These are phyloP conservation scores for Ganoderma meredithae DNA, from an alignment of 1,284 basidiomycete genomes.

Conservation along the genomic window DNA sequence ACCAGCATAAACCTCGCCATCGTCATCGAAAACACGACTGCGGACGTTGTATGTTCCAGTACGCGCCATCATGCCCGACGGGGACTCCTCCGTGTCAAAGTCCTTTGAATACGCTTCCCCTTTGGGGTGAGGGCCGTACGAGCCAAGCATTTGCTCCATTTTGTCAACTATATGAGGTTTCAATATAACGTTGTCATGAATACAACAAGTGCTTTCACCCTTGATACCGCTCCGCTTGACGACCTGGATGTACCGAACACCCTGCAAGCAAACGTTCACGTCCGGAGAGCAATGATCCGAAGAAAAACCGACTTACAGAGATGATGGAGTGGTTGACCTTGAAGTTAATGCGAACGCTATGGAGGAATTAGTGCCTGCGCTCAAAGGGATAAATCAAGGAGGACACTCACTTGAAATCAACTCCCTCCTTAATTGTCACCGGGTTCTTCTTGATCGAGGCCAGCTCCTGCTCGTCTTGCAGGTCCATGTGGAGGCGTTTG, in stretches of 20 bases:
- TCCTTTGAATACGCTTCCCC: slow-evolving; percentile 70
- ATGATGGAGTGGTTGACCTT: slow-evolving; percentile 87
- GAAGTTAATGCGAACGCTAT: slow-evolving; percentile 80
- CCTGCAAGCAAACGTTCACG: slow-evolving; percentile 48
- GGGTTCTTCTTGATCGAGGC: slow-evolving; percentile 73
- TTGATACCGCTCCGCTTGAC: slow-evolving; percentile 80
- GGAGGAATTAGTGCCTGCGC: slow-evolving; percentile 16
- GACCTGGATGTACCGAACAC: slow-evolving; percentile 85
- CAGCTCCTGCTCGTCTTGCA: slow-evolving; percentile 54
- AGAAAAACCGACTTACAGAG: slow-evolving; percentile 57
- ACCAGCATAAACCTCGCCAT: slow-evolving; percentile 80
- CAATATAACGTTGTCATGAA: not conserved
- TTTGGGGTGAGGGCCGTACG: slow-evolving; percentile 75
- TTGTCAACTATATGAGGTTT: slow-evolving; percentile 71
- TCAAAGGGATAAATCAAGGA: slow-evolving; percentile 1
- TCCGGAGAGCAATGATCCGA: not conserved
- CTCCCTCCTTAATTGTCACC: slow-evolving; percentile 83
- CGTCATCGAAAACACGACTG: slow-evolving; percentile 87
- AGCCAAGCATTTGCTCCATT: slow-evolving; percentile 90
- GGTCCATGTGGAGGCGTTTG: slow-evolving; percentile 65
- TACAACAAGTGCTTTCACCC: slow-evolving; percentile 49
- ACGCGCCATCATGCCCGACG: slow-evolving; percentile 85
- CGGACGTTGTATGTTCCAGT: slow-evolving; percentile 77
- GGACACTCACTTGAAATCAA: slow-evolving; percentile 74
- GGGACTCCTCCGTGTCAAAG: slow-evolving; percentile 82